phyloP scores from a whole-genome alignment of 225 moss, liverwort and hornwort species.

The Marchantia polymorpha region DNA sequence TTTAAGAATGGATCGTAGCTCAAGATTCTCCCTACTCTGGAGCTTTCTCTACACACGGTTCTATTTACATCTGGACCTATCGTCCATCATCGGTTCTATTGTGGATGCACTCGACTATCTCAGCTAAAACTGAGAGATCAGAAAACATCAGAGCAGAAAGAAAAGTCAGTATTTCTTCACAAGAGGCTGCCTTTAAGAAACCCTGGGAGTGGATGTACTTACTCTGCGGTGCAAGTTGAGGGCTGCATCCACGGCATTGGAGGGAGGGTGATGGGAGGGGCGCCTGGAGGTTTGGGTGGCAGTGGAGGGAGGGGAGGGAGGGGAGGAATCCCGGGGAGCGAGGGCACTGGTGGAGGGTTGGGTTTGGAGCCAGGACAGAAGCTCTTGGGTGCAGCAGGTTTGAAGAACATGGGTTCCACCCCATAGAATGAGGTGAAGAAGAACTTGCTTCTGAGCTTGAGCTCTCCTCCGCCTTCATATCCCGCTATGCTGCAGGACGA shows the following conservation, averaged over 20 bases:
- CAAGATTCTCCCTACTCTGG: too few species aligned
- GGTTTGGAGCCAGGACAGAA: conserved; percentile 50
- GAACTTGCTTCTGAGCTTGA: conserved; percentile 64
- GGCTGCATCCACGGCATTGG: conserved; percentile 26
- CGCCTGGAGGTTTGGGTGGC: conserved; percentile 36
- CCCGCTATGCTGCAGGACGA: conserved; percentile 48
- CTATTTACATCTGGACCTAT: too few species aligned
- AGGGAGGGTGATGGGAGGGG: neutral
- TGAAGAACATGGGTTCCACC: conserved; percentile 64
- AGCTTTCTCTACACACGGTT: too few species aligned
- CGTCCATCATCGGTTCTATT: too few species aligned
- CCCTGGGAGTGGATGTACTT: neutral
- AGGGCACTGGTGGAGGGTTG: conserved; percentile 22
- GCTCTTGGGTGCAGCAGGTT: conserved; percentile 46
- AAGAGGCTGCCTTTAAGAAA: too few species aligned
- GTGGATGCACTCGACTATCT: neutral
- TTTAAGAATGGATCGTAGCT: too few species aligned
- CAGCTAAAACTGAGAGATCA: neutral
- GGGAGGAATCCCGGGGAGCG: neutral
- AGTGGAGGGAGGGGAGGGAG: conserved; percentile 24
- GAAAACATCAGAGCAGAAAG: neutral
- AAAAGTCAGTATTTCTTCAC: too few species aligned
- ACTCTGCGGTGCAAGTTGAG: conserved; percentile 52
- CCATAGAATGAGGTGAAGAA: conserved; percentile 59
- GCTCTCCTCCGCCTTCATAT: conserved; percentile 55